Evolutionary conservation across 768 basidiomycete species (phyloP).

Genomic region (Tricholoma flavovirens): DNA sequence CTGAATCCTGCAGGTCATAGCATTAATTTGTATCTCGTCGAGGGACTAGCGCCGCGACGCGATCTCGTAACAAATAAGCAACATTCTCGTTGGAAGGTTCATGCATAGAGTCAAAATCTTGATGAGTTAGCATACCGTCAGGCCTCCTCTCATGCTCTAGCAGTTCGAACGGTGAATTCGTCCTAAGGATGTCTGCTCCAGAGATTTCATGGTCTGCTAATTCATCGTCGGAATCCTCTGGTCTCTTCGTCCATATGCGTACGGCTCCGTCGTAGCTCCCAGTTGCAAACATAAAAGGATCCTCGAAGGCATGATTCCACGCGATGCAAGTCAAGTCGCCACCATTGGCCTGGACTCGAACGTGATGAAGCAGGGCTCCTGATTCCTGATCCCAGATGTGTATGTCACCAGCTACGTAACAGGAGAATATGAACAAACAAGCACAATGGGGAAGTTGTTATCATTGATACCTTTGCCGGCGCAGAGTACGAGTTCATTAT

Average conservation of each 20-base stretch:
- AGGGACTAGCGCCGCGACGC: neutral
- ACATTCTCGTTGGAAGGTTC: neutral
- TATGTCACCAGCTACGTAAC: conserved; percentile 61
- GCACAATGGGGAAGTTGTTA: neutral
- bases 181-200: conserved; percentile 9
- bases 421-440: neutral
- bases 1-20: neutral
- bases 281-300: conserved; percentile 71
- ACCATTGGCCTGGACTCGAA: conserved; percentile 55
- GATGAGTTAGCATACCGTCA: conserved; percentile 5
- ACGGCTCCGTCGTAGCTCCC: conserved; percentile 75
- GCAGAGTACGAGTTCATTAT: conserved; percentile 74
- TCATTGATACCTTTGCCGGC: conserved; percentile 57
- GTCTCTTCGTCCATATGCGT: conserved; percentile 60
- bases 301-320: conserved; percentile 65
- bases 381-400: conserved; percentile 86
- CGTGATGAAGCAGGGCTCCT: conserved; percentile 62
- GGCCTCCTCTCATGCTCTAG: conserved; percentile 10
- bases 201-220: neutral
- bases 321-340: conserved; percentile 77
- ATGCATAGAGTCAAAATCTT: conserved; percentile 4
- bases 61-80: neutral
- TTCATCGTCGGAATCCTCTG: conserved; percentile 14
- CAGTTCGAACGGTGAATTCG: conserved; percentile 15
- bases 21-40: neutral